Evolutionary conservation across 805 yeast species (phyloP), one percentile per base, ranked within the genome.

Genomic region (Jamesozyma gamospora): DNA sequence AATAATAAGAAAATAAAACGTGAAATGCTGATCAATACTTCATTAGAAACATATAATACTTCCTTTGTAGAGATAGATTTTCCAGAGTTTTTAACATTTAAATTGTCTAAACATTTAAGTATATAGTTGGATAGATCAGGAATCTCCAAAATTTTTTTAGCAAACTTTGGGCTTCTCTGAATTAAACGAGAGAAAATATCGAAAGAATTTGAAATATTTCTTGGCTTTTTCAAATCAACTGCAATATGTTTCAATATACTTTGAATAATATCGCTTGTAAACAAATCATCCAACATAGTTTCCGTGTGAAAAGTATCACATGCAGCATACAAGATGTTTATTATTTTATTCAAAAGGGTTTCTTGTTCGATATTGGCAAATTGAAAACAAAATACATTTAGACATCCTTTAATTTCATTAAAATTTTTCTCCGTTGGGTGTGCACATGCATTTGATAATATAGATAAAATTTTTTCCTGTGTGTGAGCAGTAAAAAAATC

Each of bases 401-500:
- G 2, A 79, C 71, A 30, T 72, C 78, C 39, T 70, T 64, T 8
- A 6, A 84, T 63, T 35, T 66, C 63, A 3, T 61, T 61, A 36
- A 76, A 71, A 45, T 73, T 71, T 1, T n/a, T 11, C 9, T 12
- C 12, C 18, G 63, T 51, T 2, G 81, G 65, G 31, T 64, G 63
- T 9, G 70, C 64, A 46, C 85, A 76, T 3, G 88, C 67, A 50
- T 81, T 79, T 3, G 92, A 80, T 14, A 82, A 81, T 28, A 83
- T 81, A 1, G 69, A 63, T 28, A 87, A 62, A 13, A 94, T 85
- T 46, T 86, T 82, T 40, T 94, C 66, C 58, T 90, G 97, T 1
- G 94, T 83, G 62, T 85, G 95, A 16, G 78, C 71, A 1, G 96
- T 83, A 58, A 90, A 82, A 53, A 90, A 90, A 56, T 92, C 97